Conservation (phyloP, 176 grass and related monocot species). For the Dendrocalamus sinicus region DNA sequence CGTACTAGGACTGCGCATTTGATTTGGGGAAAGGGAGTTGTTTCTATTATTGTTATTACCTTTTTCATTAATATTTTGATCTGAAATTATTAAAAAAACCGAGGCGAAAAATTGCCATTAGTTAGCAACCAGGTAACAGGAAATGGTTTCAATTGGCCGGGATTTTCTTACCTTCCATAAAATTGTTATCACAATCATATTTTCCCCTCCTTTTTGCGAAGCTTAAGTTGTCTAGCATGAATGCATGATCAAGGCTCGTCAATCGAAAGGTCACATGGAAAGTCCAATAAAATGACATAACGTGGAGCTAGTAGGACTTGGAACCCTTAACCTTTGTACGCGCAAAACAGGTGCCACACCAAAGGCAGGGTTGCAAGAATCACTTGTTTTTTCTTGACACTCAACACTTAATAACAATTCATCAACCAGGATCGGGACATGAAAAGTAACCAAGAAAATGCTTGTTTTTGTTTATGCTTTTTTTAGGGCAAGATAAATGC, state of each 20-base stretch:
- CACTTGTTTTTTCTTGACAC: neutral
- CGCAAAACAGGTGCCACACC: neutral
- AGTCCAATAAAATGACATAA: too few species aligned
- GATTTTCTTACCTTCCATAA: neutral
- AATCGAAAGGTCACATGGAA: too few species aligned
- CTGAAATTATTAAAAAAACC: neutral
- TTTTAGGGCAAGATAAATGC: neutral
- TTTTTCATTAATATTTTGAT: neutral
- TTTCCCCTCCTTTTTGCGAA: neutral
- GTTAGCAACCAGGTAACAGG: neutral
- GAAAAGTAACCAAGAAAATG: neutral
- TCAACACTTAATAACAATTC: neutral
- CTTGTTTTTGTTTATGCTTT: neutral
- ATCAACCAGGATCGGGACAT: neutral
- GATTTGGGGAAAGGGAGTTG: neutral
- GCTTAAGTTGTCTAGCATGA: neutral
- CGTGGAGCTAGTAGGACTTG: too few species aligned
- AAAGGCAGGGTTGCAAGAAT: neutral
- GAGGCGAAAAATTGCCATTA: too few species aligned
- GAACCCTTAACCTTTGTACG: too few species aligned
- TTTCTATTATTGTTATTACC: neutral
- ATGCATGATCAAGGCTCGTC: too few species aligned
- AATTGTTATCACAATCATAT: constrained; percentile 15
- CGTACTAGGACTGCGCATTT: neutral
- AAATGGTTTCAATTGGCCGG: neutral